These are phyloP conservation scores for Chenopodium quinoa DNA, from an alignment of 148 eudicot genomes.

Conservation along the genomic window DNA sequence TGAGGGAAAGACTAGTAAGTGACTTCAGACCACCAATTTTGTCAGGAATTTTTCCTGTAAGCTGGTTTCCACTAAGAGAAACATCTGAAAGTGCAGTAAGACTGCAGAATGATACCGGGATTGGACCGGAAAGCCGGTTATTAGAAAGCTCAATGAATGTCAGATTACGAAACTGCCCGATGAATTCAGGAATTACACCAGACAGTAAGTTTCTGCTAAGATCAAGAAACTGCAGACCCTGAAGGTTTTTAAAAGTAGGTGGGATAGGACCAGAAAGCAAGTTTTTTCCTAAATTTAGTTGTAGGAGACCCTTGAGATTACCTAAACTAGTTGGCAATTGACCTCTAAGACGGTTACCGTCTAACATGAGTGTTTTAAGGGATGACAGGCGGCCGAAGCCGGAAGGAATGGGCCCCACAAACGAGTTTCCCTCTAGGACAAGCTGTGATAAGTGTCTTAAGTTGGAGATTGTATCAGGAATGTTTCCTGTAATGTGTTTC, in stretches of 20 bases:
- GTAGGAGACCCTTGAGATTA: slow-evolving; percentile 40
- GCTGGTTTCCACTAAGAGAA: slow-evolving; percentile 56
- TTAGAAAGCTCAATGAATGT: slow-evolving; percentile 54
- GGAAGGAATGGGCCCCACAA: slow-evolving; percentile 59
- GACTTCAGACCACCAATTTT: slow-evolving; percentile 55
- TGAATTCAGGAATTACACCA: slow-evolving; percentile 55
- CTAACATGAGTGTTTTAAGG: slow-evolving; percentile 50
- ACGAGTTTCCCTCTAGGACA: slow-evolving; percentile 66
- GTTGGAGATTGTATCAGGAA: slow-evolving; percentile 52
- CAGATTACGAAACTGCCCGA: slow-evolving; percentile 55
- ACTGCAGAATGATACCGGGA: slow-evolving; percentile 55
- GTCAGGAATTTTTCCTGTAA: slow-evolving; percentile 56
- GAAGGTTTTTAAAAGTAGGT: slow-evolving; percentile 33
- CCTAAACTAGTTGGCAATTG: slow-evolving; percentile 59
- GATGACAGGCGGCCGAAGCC: slow-evolving; percentile 45
- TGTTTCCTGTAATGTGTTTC: slow-evolving; percentile 54
- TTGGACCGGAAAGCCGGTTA: slow-evolving; percentile 58
- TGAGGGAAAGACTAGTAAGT: slow-evolving; percentile 54
- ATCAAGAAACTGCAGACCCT: slow-evolving; percentile 52
- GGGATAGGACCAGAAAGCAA: slow-evolving; percentile 54
- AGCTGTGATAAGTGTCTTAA: slow-evolving; percentile 61
- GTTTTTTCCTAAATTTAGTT: slow-evolving; percentile 60
- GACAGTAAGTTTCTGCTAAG: slow-evolving; percentile 59
- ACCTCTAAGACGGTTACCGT: slow-evolving; percentile 59
- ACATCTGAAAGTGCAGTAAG: slow-evolving; percentile 50